Percentiles rank a stretch among this genome's conserved stretches.
Conservation (phyloP, 176 grass and related monocot species). For the Aegilops sharonensis region DNA sequence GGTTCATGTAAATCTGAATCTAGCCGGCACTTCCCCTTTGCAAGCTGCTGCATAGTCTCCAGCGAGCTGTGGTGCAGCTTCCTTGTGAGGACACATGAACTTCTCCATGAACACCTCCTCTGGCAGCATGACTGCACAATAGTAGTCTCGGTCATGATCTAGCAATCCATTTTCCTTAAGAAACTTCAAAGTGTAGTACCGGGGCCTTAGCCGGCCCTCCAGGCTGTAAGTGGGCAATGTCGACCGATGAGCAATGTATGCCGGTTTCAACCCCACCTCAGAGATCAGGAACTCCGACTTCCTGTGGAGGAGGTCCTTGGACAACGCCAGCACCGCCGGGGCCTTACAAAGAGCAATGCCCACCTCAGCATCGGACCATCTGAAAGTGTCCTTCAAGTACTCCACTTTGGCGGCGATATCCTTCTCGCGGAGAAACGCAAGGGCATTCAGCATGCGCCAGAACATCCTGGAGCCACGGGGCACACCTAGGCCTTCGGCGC, state of each 20-base stretch:
- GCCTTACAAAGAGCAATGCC: neutral
- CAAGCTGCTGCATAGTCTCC: neutral
- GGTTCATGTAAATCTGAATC: neutral
- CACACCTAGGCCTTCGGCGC: neutral
- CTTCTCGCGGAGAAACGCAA: neutral
- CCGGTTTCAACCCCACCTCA: neutral
- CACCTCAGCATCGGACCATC: neutral
- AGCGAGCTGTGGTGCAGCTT: neutral
- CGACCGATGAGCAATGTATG: neutral
- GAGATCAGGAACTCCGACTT: neutral
- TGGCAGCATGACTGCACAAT: neutral
- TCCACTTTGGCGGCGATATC: neutral
- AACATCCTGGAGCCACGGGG: neutral
- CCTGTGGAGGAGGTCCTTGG: neutral
- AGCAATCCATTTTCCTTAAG: neutral
- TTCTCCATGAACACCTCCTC: neutral
- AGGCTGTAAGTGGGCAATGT: neutral
- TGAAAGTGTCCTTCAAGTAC: neutral
- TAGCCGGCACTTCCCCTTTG: neutral
- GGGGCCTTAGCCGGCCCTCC: neutral
- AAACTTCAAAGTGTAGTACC: neutral
- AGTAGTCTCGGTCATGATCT: neutral
- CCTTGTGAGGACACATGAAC: neutral
- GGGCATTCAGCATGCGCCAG: neutral
- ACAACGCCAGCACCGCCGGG: neutral